Percentiles rank a stretch among this genome's conserved stretches.
Conservation (phyloP, 768 basidiomycete genomes). For the Lactifluus subvellereus region DNA sequence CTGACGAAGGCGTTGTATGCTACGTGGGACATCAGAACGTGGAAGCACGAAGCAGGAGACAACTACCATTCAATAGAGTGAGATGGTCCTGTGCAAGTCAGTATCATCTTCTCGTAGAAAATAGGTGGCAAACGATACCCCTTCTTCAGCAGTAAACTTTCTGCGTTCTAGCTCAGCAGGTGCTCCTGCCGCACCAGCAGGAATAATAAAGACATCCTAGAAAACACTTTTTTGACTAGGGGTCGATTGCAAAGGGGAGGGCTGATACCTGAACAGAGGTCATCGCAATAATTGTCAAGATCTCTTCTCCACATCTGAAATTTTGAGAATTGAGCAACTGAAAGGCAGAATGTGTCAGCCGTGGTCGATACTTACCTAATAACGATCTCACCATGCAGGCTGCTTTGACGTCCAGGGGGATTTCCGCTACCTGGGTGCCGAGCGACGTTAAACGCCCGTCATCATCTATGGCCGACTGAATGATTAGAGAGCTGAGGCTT, state of each 20-base stretch:
- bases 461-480: constrained; percentile 78
- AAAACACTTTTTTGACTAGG: not conserved
- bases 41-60: not conserved
- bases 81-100: constrained; percentile 71
- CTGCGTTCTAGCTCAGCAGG: constrained; percentile 87
- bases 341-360: not conserved
- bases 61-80: constrained; percentile 81
- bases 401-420: constrained; percentile 87
- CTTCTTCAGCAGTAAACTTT: constrained; percentile 98
- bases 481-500: constrained; percentile 77
- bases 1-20: constrained; percentile 90
- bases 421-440: constrained; percentile 87
- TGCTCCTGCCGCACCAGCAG: constrained; percentile 79
- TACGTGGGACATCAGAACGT: constrained; percentile 30
- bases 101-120: not conserved
- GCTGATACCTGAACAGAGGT: constrained; percentile 71
- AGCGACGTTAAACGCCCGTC: constrained; percentile 70
- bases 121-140: constrained; percentile 45
- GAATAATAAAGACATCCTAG: constrained; percentile 86
- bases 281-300: constrained; percentile 95
- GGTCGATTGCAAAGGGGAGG: not conserved
- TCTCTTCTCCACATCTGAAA: constrained; percentile 89
- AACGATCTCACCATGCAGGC: constrained; percentile 76
- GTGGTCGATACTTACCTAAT: not conserved
- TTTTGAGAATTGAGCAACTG: constrained; percentile 85